Conservation (phyloP, 208 protist genomes). For the Phytomonas francai region DNA sequence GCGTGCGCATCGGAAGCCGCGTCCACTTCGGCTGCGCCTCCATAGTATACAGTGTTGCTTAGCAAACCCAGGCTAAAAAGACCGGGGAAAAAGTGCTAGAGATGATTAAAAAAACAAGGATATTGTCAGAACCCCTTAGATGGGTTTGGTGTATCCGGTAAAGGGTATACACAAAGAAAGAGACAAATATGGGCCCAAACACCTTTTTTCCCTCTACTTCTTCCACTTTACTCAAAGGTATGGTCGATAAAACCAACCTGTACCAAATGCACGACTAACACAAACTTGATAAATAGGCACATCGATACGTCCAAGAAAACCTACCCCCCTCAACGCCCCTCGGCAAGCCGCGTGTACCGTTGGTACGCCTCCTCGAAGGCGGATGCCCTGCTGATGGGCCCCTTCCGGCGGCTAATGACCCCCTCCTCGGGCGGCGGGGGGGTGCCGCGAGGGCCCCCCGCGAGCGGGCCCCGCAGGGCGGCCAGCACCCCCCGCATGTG, state of each 20-base stretch:
- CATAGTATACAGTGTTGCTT: slow-evolving; percentile 9
- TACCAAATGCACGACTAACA: no score
- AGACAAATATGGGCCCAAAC: no score
- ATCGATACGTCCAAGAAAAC: not conserved
- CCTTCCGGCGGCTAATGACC: slow-evolving; percentile 78
- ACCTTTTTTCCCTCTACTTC: no score
- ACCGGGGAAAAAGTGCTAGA: slow-evolving; percentile 1
- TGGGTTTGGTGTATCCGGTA: no score
- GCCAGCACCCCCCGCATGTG: slow-evolving; percentile 76
- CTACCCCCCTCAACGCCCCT: slow-evolving; percentile 20
- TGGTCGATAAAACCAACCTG: no score
- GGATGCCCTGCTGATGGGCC: slow-evolving; percentile 63
- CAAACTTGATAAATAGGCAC: no score
- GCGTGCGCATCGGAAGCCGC: slow-evolving; percentile 79
- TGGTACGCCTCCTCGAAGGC: slow-evolving; percentile 40
- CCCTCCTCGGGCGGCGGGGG: slow-evolving; percentile 15
- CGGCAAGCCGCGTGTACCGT: slow-evolving; percentile 40
- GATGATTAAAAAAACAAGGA: not conserved
- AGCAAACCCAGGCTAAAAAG: not conserved
- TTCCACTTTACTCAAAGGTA: no score
- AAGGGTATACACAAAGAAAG: no score
- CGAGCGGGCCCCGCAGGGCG: slow-evolving; percentile 28
- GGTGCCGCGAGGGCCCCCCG: not conserved
- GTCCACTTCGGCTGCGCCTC: slow-evolving; percentile 63
- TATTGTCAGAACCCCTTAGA: not conserved